Conservation (phyloP, 257 asterid species). For the Fraxinus americana region DNA sequence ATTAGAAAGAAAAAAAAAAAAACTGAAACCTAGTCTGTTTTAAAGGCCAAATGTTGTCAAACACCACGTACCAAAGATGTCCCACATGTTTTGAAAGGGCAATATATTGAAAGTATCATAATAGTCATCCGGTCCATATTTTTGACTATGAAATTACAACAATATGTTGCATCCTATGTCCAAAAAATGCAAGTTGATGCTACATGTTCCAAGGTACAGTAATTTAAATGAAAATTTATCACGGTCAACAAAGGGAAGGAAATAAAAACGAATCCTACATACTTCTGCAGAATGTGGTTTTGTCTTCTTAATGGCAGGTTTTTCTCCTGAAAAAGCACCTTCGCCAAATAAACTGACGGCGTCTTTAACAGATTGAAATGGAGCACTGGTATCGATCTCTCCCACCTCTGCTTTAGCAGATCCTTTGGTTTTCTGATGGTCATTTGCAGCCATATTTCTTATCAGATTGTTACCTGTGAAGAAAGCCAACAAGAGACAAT, state of each 20-base stretch:
- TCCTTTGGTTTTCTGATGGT: slow-evolving; percentile 57
- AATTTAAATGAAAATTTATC: slow-evolving; percentile 3
- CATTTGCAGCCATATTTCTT: slow-evolving; percentile 81
- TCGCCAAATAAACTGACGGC: slow-evolving; percentile 94
- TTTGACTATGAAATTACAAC: no score
- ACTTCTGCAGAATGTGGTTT: slow-evolving; percentile 82
- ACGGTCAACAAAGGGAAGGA: slow-evolving; percentile 4
- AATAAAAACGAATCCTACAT: slow-evolving; percentile 20
- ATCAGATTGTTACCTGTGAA: slow-evolving; percentile 35
- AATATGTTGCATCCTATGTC: no score
- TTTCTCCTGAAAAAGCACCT: slow-evolving; percentile 87
- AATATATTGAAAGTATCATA: no score
- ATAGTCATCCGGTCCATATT: no score
- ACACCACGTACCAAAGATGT: no score
- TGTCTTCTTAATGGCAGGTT: slow-evolving; percentile 59
- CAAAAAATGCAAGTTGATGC: no score
- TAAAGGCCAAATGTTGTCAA: no score
- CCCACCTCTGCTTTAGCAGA: slow-evolving; percentile 75
- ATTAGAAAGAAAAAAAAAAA: no score
- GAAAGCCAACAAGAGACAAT: slow-evolving; percentile 21
- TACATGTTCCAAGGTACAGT: no score
- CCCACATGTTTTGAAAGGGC: no score
- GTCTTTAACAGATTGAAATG: slow-evolving; percentile 92
- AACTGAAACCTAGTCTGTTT: no score
- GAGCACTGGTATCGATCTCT: slow-evolving; percentile 92